A percentile compares a stretch with the other conserved stretches of the same genome.
Conservation (phyloP, 140 eudicot genomes). For the Anethum foeniculum region DNA sequence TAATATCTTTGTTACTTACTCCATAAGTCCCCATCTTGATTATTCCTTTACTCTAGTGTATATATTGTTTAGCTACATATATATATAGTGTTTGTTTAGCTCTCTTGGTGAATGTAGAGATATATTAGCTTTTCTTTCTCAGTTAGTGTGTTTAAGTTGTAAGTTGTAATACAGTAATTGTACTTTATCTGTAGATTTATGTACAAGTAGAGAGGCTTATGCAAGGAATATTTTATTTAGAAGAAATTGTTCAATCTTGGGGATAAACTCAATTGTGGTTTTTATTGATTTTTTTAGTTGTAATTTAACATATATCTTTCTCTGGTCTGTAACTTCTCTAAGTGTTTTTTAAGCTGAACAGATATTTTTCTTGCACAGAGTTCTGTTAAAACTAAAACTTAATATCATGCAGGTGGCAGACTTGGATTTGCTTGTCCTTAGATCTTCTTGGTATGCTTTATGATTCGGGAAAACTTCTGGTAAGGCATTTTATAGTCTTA, state of each 20-base stretch:
- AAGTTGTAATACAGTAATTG: background rate
- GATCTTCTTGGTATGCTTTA: background rate
- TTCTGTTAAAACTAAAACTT: background rate
- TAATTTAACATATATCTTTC: background rate
- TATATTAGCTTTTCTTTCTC: background rate
- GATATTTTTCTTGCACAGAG: background rate
- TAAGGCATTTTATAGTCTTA: background rate
- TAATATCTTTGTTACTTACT: background rate
- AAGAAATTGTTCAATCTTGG: background rate
- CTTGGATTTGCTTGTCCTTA: background rate
- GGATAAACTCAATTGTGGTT: background rate
- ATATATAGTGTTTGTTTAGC: slow-evolving; percentile 5
- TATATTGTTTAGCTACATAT: slow-evolving; percentile 8
- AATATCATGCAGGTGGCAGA: background rate
- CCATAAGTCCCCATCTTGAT: background rate
- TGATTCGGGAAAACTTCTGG: background rate
- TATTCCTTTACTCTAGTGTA: background rate
- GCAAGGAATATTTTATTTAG: background rate
- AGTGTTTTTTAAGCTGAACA: background rate
- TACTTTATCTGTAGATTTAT: background rate
- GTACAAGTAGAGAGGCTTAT: background rate
- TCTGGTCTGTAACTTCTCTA: background rate
- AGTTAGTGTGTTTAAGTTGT: background rate
- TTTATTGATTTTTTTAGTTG: background rate
- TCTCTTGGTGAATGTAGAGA: background rate